A percentile compares a stretch with the other conserved stretches of the same genome.
These are phyloP conservation scores for Lyophyllum shimeji DNA, from an alignment of 768 basidiomycete species.

Conservation along the genomic window DNA sequence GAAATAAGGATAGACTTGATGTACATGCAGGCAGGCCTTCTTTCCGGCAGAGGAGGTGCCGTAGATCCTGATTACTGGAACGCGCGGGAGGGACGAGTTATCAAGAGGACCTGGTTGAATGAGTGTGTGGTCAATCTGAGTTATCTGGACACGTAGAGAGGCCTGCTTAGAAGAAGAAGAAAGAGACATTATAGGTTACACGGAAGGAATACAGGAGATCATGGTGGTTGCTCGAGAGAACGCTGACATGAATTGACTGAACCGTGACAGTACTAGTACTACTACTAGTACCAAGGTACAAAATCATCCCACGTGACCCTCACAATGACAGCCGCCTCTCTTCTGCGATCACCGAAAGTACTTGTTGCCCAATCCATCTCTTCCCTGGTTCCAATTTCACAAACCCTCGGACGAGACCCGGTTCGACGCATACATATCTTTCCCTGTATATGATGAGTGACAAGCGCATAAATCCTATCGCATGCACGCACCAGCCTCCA, in stretches of 20 bases:
- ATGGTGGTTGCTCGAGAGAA: neutral
- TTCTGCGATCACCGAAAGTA: constrained; percentile 36
- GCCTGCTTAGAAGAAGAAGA: constrained; percentile 14
- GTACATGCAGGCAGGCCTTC: constrained; percentile 85
- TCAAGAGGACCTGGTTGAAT: constrained; percentile 62
- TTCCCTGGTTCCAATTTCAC: constrained; percentile 59
- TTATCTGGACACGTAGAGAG: constrained; percentile 43
- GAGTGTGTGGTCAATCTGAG: constrained; percentile 66
- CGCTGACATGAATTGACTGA: neutral
- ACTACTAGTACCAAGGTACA: too few relatives aligned
- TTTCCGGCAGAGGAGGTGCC: constrained; percentile 77
- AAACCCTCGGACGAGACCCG: constrained; percentile 80
- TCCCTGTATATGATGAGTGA: constrained; percentile 48
- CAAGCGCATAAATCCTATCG: neutral
- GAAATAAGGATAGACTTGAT: constrained; percentile 94
- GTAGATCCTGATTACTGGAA: constrained; percentile 85
- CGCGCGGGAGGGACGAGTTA: constrained; percentile 56
- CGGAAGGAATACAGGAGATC: neutral
- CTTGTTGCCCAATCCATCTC: constrained; percentile 78
- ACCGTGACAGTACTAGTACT: too few relatives aligned
- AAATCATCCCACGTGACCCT: neutral
- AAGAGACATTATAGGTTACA: neutral
- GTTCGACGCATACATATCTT: constrained; percentile 87
- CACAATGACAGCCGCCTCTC: neutral
- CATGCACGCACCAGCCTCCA: constrained; percentile 69